Evolutionary conservation across 1,139 yeast genomes (phyloP), one percentile per base, ranked within the genome.

Genomic region (Debaryomycetaceae sp.): DNA sequence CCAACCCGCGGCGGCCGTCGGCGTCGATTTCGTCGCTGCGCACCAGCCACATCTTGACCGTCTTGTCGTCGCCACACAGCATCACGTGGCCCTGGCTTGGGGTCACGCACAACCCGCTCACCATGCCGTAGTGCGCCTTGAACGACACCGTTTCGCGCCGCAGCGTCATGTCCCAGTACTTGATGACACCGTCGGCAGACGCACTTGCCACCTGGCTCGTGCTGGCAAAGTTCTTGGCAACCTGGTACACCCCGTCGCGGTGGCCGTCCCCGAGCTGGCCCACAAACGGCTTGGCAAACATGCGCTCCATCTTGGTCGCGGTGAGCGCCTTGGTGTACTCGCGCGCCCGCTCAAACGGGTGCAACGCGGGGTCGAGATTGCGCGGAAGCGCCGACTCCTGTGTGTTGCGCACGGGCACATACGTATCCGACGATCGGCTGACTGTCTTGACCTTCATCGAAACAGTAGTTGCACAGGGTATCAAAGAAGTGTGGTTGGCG

Each of bases 201-300:
- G 96, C 96, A 13, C 93, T 78, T 1, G 97, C 97, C 19, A 89
- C 61, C 46, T 79, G 79, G 49, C 77, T 83, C 32, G 89, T 69
- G 24, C 75, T 65, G 31, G 72, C 61, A 48, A 78, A 78, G 56
- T 89, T 83, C 53, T 82, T 83, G 9, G 96, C 95, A 31, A 93
- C 73, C 18, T 80, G 67, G 56, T 91, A 91, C n/a, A 93, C 86
- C 32, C 97, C 97, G 53, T 93, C 98, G 36, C 93, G 65, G 50
- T 93, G 98, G 9, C 98, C 98, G 43, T 78, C 75, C 2, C 99
- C 98, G 22, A 93, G 62, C 53, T 93, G 97, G 1, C 96, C 96
- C 13, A 93, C 71, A 56, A 93, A 91, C 4, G 99, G 99, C 51
- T 89, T 89, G 0, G 99, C 98, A 71, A 93, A 91, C 85, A 91